Percentiles rank a stretch among this genome's conserved stretches.
Conservation (phyloP, 805 yeast genomes). For the Pichia eremophila region DNA sequence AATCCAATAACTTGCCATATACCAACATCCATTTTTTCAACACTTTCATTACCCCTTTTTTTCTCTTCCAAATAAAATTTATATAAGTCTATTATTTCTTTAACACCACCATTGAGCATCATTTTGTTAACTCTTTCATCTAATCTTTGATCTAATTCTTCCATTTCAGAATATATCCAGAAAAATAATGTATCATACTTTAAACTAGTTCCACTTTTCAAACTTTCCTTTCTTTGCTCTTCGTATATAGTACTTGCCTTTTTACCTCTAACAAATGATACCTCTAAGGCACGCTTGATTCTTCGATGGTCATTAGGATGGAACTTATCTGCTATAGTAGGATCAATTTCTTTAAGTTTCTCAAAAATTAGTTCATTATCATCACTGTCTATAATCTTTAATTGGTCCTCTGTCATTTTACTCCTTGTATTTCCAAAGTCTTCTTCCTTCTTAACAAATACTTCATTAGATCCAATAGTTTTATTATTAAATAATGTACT, state of each 20-base stretch:
- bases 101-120: slow-evolving; percentile 60
- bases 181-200: slow-evolving; percentile 57
- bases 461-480: slow-evolving; percentile 31
- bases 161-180: slow-evolving; percentile 72
- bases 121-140: slow-evolving; percentile 78
- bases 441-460: neutral
- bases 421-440: slow-evolving; percentile 11
- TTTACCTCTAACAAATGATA: slow-evolving; percentile 56
- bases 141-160: slow-evolving; percentile 48
- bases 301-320: slow-evolving; percentile 88
- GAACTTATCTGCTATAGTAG: slow-evolving; percentile 64
- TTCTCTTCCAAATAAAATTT: slow-evolving; percentile 29
- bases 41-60: slow-evolving; percentile 23
- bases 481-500: slow-evolving; percentile 63
- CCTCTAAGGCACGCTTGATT: slow-evolving; percentile 71
- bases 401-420: slow-evolving; percentile 26
- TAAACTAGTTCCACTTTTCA: slow-evolving; percentile 36
- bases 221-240: slow-evolving; percentile 39
- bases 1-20: slow-evolving; percentile 94
- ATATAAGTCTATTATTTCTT: slow-evolving; percentile 59
- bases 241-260: slow-evolving; percentile 64
- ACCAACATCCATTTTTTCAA: slow-evolving; percentile 51
- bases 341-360: slow-evolving; percentile 49
- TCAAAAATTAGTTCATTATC: slow-evolving; percentile 42
- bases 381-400: slow-evolving; percentile 44